These are phyloP conservation scores for Seiridium unicorne DNA, from an alignment of 2,329 filamentous ascomycete species.

Conservation along the genomic window DNA sequence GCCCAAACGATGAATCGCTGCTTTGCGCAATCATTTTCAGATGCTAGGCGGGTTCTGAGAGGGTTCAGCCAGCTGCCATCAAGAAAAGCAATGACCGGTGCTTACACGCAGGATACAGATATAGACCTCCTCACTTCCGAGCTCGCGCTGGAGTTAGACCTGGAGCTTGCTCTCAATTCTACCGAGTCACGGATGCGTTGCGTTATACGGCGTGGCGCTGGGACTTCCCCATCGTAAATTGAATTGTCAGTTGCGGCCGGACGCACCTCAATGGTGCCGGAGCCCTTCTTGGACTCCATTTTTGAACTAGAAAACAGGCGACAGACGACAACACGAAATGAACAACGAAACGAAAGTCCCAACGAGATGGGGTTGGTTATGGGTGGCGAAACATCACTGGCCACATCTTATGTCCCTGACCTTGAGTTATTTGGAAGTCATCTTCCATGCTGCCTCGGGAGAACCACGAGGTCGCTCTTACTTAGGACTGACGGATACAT, in stretches of 20 bases:
- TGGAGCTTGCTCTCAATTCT: slow-evolving; percentile 20
- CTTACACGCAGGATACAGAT: slow-evolving; percentile 30
- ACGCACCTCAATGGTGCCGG: slow-evolving; percentile 7
- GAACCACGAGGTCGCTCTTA: slow-evolving; percentile 9
- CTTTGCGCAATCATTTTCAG: slow-evolving; percentile 48
- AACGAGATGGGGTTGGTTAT: not conserved
- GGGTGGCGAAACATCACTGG: not conserved
- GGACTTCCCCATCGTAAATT: slow-evolving; percentile 20
- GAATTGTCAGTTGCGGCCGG: slow-evolving; percentile 5
- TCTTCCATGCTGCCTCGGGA: slow-evolving; percentile 9
- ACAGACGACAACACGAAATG: not conserved
- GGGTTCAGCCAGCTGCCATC: slow-evolving; percentile 16
- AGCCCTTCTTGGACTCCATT: slow-evolving; percentile 9
- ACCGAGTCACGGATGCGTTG: slow-evolving; percentile 12
- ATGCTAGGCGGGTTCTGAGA: slow-evolving; percentile 41
- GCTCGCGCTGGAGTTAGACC: slow-evolving; percentile 16
- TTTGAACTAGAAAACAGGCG: not conserved
- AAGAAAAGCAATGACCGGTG: not conserved
- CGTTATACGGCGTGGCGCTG: slow-evolving; percentile 19
- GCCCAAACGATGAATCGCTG: slow-evolving; percentile 57
- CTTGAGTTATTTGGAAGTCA: slow-evolving; percentile 9
- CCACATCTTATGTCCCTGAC: not conserved
- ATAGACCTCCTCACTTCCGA: slow-evolving; percentile 19
- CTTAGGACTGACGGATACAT: slow-evolving; percentile 12
- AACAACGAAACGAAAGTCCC: not conserved